Conservation (phyloP, 805 yeast genomes). For the Suhomyces canberraensis region DNA sequence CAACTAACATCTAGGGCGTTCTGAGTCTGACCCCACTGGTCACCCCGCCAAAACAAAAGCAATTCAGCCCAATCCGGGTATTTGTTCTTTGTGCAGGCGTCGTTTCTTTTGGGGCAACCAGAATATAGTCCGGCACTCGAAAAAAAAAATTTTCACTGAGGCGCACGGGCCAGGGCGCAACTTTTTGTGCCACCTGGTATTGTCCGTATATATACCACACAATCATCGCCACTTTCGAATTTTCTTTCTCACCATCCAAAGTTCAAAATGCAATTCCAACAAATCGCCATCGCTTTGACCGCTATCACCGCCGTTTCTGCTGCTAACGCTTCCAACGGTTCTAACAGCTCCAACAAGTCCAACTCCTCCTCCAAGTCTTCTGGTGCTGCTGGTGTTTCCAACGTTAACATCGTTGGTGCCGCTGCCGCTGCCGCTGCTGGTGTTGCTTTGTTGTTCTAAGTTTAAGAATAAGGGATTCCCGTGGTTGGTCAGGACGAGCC, state of each 20-base stretch:
- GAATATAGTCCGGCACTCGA: not conserved
- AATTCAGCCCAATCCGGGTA: not conserved
- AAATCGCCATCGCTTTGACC: slow-evolving; percentile 27
- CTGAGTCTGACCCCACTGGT: slow-evolving; percentile 4
- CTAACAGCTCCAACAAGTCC: slow-evolving; percentile 15
- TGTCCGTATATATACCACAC: slow-evolving; percentile 2
- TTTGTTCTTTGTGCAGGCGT: not conserved
- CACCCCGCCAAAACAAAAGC: slow-evolving; percentile 3
- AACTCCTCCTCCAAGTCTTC: slow-evolving; percentile 14
- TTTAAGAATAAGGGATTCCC: slow-evolving; percentile 1
- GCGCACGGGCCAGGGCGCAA: not conserved
- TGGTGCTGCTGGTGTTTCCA: slow-evolving; percentile 22
- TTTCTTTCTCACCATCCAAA: slow-evolving; percentile 1
- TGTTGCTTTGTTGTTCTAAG: slow-evolving; percentile 31
- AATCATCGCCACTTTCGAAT: slow-evolving; percentile 1
- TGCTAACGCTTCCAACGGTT: slow-evolving; percentile 18
- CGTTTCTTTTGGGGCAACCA: slow-evolving; percentile 5
- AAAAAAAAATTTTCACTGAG: slow-evolving; percentile 3
- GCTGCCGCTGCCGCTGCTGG: slow-evolving; percentile 28
- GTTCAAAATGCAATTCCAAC: slow-evolving; percentile 24
- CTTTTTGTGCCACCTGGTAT: not conserved
- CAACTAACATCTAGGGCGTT: too few species aligned
- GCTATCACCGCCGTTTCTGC: slow-evolving; percentile 29
- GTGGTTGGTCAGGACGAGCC: slow-evolving; percentile 1
- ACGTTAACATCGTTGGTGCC: slow-evolving; percentile 26